Evolutionary conservation across 176 grass and related monocot species (phyloP), one percentile per base, ranked within the genome.

Genomic region (Microstegium vimineum): DNA sequence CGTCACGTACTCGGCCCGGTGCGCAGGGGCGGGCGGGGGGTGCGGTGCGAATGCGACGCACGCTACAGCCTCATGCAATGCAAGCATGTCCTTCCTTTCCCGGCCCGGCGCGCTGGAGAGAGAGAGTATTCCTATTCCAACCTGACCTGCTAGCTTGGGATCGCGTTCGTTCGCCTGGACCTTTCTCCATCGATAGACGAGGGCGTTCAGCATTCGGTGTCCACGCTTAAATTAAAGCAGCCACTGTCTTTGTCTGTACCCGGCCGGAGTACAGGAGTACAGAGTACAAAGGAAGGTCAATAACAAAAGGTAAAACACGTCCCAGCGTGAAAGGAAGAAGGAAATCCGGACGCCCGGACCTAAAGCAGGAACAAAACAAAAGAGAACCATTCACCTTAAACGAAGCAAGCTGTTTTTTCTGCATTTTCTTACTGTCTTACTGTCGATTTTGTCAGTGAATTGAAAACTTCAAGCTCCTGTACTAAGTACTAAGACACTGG

Each of bases 281-380:
- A 5, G 35, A 36, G 33, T 23, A 32, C 31, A 0, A 57, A 41
- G 40, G 30, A 49, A 36, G 42, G 30, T 46, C 76, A 66, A 34
- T 8, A 5, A 25, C 23, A 17, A 79, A 67, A 49, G 5, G 43
- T 41, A 7, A 46, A 46, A 62, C 26, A 14, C 16, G 38, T 10
- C 15, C 38, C 75, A 78, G 60, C 38, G 22, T 79, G 41, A 35
- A 79, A 79, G 42, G 12, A 34, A 35, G 25, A 79, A 79, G 42
- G 12, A 34, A 35, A 49, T 34, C 20, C 20, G 10, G 31, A 51
- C 17, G 46, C 4, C 14, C 14, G 25, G 27, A 20, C 37, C 26
- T 28, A 8, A 78, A 64, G n/a, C n/a, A n/a, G n/a, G 38, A 0
- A 67, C 17, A 37, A 9, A 12, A 20, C 0, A 46, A 70, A 40